These are phyloP conservation scores for Suillus luteus DNA, from an alignment of 768 basidiomycete species.

Conservation along the genomic window DNA sequence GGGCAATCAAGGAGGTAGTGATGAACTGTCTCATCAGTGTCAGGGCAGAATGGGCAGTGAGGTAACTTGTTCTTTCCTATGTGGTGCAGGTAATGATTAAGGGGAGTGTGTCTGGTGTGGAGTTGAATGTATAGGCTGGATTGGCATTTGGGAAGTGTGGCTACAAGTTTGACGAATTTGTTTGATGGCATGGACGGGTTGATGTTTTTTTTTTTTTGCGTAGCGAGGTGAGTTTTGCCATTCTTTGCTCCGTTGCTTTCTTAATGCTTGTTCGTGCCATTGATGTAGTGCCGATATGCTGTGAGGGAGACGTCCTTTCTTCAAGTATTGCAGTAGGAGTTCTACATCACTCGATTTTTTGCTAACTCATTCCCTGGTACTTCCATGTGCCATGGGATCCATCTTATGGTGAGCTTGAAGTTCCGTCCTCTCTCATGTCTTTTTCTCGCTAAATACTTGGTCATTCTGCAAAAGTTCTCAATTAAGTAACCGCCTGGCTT, in stretches of 20 bases:
- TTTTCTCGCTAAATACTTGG: too few relatives aligned
- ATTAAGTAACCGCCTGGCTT: too few relatives aligned
- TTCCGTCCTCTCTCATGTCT: fast-evolving
- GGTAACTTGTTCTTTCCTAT: constrained; percentile 27
- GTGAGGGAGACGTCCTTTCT: background rate
- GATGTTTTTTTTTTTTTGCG: too few relatives aligned
- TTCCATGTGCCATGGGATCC: constrained; percentile 21
- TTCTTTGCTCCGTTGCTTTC: background rate
- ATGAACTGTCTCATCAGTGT: constrained; percentile 26
- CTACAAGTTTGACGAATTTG: constrained; percentile 7
- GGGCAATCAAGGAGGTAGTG: constrained; percentile 36
- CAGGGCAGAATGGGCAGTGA: constrained; percentile 28
- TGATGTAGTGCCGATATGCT: background rate
- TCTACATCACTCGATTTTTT: background rate
- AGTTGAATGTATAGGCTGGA: constrained; percentile 34
- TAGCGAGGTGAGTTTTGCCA: background rate
- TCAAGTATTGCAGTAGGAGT: background rate
- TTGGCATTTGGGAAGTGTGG: constrained; percentile 14
- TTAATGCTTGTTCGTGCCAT: background rate
- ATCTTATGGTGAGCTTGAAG: constrained; percentile 7
- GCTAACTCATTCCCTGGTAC: constrained; percentile 23
- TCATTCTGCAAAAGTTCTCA: too few relatives aligned
- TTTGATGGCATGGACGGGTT: background rate
- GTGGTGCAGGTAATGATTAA: constrained; percentile 33
- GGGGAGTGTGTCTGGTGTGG: constrained; percentile 31